Evolutionary conservation across 768 basidiomycete species (phyloP), one percentile per base, ranked within the genome.

Genomic region (Gymnopilus dilepis): DNA sequence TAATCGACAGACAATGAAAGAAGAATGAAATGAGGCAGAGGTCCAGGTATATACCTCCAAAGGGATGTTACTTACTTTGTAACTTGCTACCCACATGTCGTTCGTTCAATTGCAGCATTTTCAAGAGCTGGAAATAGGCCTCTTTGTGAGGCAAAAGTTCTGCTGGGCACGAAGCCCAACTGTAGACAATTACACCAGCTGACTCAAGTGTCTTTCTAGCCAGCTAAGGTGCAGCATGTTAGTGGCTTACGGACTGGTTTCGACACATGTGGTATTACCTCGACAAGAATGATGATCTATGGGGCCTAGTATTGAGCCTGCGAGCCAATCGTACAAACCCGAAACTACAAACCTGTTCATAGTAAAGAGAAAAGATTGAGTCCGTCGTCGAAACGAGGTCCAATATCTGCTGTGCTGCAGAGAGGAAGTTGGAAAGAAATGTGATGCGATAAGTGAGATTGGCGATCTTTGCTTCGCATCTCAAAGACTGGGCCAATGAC

Each of bases 121-220:
- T 72, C 41, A 87, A 74, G 58, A 86, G 71, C 62, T 77, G 77
- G 68, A 84, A 77, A 72, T 86, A 87, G 15, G 77, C 78, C 38
- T 72, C 68, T 72, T 85, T 86, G 72, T 79, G 76, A 11, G 74
- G 75, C 40, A 72, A 65, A 26, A 79, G 68, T 56, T 71, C 66
- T 28, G 75, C 64, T 21, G 80, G 71, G 67, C 85, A 86, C 45
- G 76, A 71, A 33, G 77, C 77, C 70, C 84, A 85, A 45, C 74
- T 73, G 63, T 84, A 80, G 13, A 80, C 71, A 22, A 77, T 74
- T 55, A 85, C 64, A 37, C 80, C 79, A 31, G 75, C 73, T 22
- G 68, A 70, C 56, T 72, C 73, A 54, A 86, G 79, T 8, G 84
- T 84, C 56, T 71, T 76, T 61, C 79, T 76, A 34, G 83, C 81